Evolutionary conservation across 2,329 filamentous ascomycete species (phyloP).

Genomic region (Aureobasidium sp.): DNA sequence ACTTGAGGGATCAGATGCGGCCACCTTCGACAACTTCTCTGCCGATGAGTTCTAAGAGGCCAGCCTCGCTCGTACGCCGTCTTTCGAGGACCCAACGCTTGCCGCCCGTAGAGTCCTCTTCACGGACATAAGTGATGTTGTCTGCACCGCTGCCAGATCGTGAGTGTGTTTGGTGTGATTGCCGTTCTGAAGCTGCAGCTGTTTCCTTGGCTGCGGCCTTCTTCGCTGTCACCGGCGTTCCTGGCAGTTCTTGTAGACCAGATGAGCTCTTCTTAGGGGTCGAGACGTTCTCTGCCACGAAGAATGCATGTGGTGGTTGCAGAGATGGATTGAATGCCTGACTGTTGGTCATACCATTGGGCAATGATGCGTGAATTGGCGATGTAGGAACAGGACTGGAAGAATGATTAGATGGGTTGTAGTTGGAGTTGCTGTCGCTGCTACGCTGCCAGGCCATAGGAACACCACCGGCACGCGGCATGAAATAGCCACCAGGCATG

Average conservation of each 20-base stretch:
- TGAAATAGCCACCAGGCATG: slow-evolving; percentile 8
- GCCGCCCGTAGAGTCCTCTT: slow-evolving; percentile 51
- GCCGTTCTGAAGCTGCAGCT: neutral
- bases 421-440: slow-evolving; percentile 17
- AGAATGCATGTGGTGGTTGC: neutral
- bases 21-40: slow-evolving; percentile 55
- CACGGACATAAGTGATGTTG: slow-evolving; percentile 59
- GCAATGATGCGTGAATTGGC: neutral
- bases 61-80: slow-evolving; percentile 56
- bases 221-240: slow-evolving; percentile 13
- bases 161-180: neutral
- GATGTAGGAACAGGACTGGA: slow-evolving; percentile 14
- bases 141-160: slow-evolving; percentile 49
- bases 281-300: neutral
- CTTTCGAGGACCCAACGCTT: slow-evolving; percentile 63
- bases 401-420: slow-evolving; percentile 8
- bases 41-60: slow-evolving; percentile 57
- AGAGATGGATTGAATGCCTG: neutral
- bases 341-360: neutral
- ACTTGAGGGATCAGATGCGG: slow-evolving; percentile 26
- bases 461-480: slow-evolving; percentile 13
- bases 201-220: neutral
- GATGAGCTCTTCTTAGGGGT: slow-evolving; percentile 6
- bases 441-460: slow-evolving; percentile 23
- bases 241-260: slow-evolving; percentile 6